Percentiles rank a stretch among this genome's conserved stretches.
Conservation (phyloP, 169 alveolate genomes). For the Amoebophrya sp. region DNA sequence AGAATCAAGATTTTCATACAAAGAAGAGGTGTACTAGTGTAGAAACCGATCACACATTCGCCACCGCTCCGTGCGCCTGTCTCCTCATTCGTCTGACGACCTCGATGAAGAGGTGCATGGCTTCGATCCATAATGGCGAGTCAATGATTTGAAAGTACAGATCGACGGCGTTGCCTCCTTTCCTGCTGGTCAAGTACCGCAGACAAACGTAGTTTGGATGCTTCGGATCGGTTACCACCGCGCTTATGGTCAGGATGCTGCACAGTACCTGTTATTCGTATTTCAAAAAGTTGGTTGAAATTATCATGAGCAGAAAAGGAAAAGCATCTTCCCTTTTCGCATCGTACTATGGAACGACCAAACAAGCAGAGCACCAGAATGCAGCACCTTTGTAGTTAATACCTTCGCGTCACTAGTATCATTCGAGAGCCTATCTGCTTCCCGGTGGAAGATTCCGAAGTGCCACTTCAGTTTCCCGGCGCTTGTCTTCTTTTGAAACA, state of each 20-base stretch:
- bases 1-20: no score
- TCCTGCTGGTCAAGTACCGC: background rate
- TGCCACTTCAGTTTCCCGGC: no score
- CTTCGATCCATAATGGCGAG: background rate
- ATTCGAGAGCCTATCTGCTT: background rate
- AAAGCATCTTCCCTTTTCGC: no score
- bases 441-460: background rate
- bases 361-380: no score
- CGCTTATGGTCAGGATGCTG: background rate
- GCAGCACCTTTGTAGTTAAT: background rate
- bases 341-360: no score
- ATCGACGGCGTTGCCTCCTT: background rate
- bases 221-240: background rate
- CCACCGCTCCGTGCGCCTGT: no score
- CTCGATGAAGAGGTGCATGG: slow-evolving; percentile 25
- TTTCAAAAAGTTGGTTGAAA: no score
- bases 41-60: no score
- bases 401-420: background rate
- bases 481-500: background rate
- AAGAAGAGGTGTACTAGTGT: no score
- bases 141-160: background rate
- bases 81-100: background rate
- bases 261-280: background rate
- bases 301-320: no score
- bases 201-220: background rate